Evolutionary conservation across 2,329 filamentous ascomycete genomes (phyloP).

Genomic region (Hypoxylon sp.): DNA sequence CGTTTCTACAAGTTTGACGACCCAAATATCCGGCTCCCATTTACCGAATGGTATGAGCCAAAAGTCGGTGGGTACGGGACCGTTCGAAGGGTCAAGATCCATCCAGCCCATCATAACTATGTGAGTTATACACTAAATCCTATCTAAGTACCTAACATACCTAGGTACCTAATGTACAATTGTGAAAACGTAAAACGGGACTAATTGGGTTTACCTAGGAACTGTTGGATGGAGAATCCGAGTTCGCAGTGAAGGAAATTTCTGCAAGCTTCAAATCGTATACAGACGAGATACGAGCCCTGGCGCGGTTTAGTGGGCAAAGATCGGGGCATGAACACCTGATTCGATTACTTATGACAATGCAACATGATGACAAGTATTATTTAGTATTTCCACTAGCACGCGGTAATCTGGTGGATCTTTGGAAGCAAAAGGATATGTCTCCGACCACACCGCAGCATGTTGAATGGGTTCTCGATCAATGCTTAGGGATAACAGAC

Average conservation of each 20-base stretch:
- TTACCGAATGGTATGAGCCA: too few relatives aligned
- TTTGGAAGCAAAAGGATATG: slow-evolving; percentile 31
- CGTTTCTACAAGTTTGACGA: too few relatives aligned
- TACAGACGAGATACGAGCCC: slow-evolving; percentile 26
- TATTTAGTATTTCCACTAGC: slow-evolving; percentile 42
- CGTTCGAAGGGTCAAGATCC: too few relatives aligned
- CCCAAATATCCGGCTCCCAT: too few relatives aligned
- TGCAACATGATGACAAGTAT: slow-evolving; percentile 31
- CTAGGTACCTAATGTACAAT: too few relatives aligned
- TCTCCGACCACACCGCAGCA: neutral
- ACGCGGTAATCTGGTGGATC: slow-evolving; percentile 30
- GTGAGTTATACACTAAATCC: too few relatives aligned
- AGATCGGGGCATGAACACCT: slow-evolving; percentile 32
- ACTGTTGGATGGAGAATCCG: too few relatives aligned
- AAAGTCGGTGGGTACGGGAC: too few relatives aligned
- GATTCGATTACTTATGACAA: slow-evolving; percentile 34
- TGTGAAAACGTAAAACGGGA: too few relatives aligned
- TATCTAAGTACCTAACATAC: too few relatives aligned
- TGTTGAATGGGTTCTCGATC: slow-evolving; percentile 34
- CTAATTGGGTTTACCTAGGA: too few relatives aligned
- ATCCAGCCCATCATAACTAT: too few relatives aligned
- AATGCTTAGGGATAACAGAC: slow-evolving; percentile 34
- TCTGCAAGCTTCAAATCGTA: slow-evolving; percentile 21
- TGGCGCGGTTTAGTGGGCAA: slow-evolving; percentile 30
- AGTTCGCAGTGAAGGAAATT: slow-evolving; percentile 40